Conservation (phyloP, 495 filamentous ascomycete species). For the Hypomontagnella submonticulosa region DNA sequence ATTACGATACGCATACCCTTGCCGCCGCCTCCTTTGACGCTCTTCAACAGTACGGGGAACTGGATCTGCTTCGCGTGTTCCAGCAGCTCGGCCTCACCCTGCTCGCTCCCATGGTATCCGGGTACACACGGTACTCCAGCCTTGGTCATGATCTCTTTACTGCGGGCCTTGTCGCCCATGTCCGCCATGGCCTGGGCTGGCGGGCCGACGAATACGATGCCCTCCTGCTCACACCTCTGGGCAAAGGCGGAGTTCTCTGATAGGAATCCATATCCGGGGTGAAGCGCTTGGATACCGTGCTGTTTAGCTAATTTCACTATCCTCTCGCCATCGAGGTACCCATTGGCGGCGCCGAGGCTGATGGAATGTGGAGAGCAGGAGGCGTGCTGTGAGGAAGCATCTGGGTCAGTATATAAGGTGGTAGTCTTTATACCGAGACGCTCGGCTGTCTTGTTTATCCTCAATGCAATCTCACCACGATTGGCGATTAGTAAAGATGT, state of each 20-base stretch:
- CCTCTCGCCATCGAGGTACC: constrained; percentile 91
- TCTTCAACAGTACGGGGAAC: constrained; percentile 95
- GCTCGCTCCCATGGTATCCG: constrained; percentile 91
- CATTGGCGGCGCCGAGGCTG: constrained; percentile 80
- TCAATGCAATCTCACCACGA: constrained; percentile 94
- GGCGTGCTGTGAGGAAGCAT: constrained; percentile 88
- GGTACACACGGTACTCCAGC: constrained; percentile 96
- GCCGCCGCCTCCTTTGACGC: constrained; percentile 94
- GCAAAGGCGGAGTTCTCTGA: constrained; percentile 96
- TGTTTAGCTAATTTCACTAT: constrained; percentile 89
- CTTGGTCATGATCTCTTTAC: constrained; percentile 93
- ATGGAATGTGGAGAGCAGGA: constrained; percentile 82
- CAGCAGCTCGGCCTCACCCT: constrained; percentile 76
- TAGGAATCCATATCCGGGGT: constrained; percentile 97
- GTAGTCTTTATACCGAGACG: constrained; percentile 92
- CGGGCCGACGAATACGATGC: constrained; percentile 93
- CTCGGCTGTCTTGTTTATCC: constrained; percentile 86
- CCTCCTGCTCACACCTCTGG: constrained; percentile 86
- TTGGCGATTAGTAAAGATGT: constrained; percentile 95
- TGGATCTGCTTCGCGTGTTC: constrained; percentile 80
- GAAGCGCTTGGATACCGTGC: constrained; percentile 87
- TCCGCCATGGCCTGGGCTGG: constrained; percentile 92
- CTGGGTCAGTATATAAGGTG: constrained; percentile 93
- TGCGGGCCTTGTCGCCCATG: constrained; percentile 94
- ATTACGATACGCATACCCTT: constrained; percentile 98